phyloP scores from a whole-genome alignment of 2,329 filamentous ascomycete genomes.

The Colletotrichum camelliae region DNA sequence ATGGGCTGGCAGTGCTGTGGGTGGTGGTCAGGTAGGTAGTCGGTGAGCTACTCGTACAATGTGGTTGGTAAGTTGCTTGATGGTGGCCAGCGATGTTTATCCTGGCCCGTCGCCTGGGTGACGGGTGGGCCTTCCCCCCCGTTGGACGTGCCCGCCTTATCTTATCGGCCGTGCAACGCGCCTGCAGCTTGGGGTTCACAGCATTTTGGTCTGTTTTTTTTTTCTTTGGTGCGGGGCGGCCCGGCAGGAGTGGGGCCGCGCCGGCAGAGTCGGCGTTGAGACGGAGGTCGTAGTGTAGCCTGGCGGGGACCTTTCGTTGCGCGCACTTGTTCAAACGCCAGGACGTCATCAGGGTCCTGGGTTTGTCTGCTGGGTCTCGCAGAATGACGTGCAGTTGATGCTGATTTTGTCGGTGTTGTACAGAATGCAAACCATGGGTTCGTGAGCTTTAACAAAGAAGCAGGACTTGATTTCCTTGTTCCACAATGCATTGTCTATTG shows the following conservation, averaged over 20 bases:
- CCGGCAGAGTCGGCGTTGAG: neutral
- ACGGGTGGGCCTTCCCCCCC: slow-evolving; percentile 1
- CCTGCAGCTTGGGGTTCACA: slow-evolving; percentile 6
- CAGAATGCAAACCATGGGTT: too few relatives aligned
- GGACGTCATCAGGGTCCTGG: neutral
- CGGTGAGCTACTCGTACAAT: slow-evolving; percentile 10
- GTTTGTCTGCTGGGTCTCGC: neutral
- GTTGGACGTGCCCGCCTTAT: neutral
- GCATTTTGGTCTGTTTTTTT: neutral
- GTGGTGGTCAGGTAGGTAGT: neutral
- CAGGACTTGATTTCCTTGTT: neutral
- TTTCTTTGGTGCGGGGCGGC: slow-evolving; percentile 3
- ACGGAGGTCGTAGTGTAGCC: neutral
- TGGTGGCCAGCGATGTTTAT: slow-evolving; percentile 10
- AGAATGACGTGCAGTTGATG: neutral
- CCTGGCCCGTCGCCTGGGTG: slow-evolving; percentile 13
- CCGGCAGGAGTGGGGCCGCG: neutral
- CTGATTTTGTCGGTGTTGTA: neutral
- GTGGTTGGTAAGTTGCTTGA: neutral
- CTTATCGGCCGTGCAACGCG: slow-evolving; percentile 13
- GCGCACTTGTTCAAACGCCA: neutral
- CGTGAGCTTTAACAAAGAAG: neutral
- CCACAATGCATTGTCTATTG: neutral
- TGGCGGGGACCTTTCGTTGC: neutral
- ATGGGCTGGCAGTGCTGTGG: neutral